Evolutionary conservation across 148 eudicot genomes (phyloP).

Genomic region (Cornus kousa): DNA sequence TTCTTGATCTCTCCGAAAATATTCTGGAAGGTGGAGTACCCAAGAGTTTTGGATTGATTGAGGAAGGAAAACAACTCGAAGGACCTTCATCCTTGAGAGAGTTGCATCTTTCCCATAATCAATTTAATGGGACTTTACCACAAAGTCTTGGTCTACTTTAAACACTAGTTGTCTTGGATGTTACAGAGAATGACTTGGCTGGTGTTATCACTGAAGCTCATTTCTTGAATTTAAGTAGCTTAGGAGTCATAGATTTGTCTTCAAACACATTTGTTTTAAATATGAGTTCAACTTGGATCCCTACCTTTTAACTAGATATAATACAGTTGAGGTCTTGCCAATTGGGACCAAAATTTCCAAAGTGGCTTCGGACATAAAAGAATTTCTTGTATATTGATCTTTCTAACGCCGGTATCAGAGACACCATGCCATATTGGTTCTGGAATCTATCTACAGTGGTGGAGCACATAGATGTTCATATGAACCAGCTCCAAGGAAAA

Average conservation of each 20-base stretch:
- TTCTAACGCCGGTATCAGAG: background rate
- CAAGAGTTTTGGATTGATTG: too few relatives aligned
- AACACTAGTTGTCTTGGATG: background rate
- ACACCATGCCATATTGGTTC: background rate
- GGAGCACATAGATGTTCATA: background rate
- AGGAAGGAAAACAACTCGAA: too few relatives aligned
- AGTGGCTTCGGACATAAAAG: background rate
- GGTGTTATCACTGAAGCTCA: background rate
- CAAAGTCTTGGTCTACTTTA: background rate
- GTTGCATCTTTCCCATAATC: background rate
- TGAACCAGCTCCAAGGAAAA: background rate
- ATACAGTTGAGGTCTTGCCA: background rate
- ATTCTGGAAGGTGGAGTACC: too few relatives aligned
- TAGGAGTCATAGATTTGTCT: background rate
- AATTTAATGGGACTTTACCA: background rate
- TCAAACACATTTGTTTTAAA: background rate
- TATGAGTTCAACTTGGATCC: background rate
- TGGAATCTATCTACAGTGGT: background rate
- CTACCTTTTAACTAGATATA: background rate
- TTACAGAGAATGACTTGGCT: background rate
- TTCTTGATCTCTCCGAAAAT: too few relatives aligned
- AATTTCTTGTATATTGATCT: background rate
- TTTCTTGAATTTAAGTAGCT: background rate
- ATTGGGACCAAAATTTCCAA: slow-evolving; percentile 1
- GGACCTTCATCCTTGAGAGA: too few relatives aligned